Percentiles rank a stretch among this genome's conserved stretches.
These are phyloP conservation scores for Bruguiera sexangula DNA, from an alignment of 345 rosid genomes.

Conservation along the genomic window DNA sequence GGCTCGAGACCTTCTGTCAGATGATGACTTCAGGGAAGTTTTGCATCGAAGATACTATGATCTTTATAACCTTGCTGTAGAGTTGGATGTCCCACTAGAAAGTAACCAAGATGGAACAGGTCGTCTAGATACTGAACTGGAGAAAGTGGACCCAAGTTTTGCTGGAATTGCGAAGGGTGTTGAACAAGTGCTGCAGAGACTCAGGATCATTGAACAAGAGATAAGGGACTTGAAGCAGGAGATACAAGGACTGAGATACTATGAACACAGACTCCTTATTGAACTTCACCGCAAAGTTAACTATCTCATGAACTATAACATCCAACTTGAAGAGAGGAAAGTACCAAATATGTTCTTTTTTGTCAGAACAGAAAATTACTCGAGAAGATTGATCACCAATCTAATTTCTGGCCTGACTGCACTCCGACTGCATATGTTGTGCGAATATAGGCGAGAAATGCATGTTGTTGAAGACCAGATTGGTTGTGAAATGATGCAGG, in stretches of 20 bases:
- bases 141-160: constrained; percentile 70
- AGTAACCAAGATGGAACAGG: constrained; percentile 43
- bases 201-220: constrained; percentile 92
- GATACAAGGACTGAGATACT: constrained; percentile 90
- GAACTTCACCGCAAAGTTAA: constrained; percentile 89
- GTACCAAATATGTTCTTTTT: constrained; percentile 90
- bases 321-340: constrained; percentile 80
- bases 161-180: constrained; percentile 91
- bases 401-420: constrained; percentile 81
- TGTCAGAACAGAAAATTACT: constrained; percentile 74
- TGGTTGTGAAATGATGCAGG: constrained; percentile 87
- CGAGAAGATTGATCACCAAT: constrained; percentile 73
- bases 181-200: constrained; percentile 76
- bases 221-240: constrained; percentile 91
- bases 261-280: constrained; percentile 76
- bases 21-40: constrained; percentile 91
- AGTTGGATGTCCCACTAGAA: constrained; percentile 72
- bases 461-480: constrained; percentile 85
- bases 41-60: constrained; percentile 80
- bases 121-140: constrained; percentile 35
- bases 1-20: constrained; percentile 86
- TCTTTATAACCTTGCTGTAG: constrained; percentile 74
- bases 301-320: constrained; percentile 82
- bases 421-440: constrained; percentile 81
- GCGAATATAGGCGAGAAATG: constrained; percentile 85